Conservation (phyloP, 208 protist genomes). For the Endotrypanum monterogeii region DNA sequence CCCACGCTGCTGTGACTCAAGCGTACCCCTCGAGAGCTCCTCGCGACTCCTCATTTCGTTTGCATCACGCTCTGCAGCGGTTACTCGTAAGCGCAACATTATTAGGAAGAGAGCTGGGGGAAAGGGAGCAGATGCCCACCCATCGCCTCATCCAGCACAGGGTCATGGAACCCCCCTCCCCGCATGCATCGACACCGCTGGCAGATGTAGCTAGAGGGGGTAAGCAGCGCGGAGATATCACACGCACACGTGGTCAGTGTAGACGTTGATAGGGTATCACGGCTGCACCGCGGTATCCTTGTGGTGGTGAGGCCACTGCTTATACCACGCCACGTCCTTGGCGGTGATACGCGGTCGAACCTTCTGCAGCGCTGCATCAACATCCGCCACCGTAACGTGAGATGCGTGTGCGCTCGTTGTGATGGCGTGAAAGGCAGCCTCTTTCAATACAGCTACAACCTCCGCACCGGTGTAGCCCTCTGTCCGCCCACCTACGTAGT, state of each 20-base stretch:
- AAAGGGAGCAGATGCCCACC: neutral
- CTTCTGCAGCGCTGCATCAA: slow-evolving; percentile 60
- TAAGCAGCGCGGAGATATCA: neutral
- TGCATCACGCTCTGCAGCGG: neutral
- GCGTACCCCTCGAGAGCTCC: neutral
- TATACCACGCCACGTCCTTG: slow-evolving; percentile 66
- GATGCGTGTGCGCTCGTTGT: slow-evolving; percentile 48
- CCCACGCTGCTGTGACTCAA: neutral
- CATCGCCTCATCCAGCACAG: neutral
- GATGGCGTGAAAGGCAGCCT: slow-evolving; percentile 90
- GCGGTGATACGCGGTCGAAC: slow-evolving; percentile 55
- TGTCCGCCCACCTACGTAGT: slow-evolving; percentile 54
- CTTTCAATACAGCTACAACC: slow-evolving; percentile 89
- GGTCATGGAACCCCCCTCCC: neutral
- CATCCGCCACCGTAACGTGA: slow-evolving; percentile 44
- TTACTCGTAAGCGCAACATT: neutral
- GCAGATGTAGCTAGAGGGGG: neutral
- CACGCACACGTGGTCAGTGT: neutral
- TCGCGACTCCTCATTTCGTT: neutral
- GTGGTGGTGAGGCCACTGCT: slow-evolving; percentile 35
- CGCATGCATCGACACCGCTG: neutral
- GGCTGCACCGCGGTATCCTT: neutral
- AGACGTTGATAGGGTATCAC: neutral
- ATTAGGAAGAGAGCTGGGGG: neutral
- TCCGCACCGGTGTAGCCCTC: slow-evolving; percentile 95